Evolutionary conservation across 1,139 yeast species (phyloP), one percentile per base, ranked within the genome.

Genomic region (Scheffersomyces segobiensis): DNA sequence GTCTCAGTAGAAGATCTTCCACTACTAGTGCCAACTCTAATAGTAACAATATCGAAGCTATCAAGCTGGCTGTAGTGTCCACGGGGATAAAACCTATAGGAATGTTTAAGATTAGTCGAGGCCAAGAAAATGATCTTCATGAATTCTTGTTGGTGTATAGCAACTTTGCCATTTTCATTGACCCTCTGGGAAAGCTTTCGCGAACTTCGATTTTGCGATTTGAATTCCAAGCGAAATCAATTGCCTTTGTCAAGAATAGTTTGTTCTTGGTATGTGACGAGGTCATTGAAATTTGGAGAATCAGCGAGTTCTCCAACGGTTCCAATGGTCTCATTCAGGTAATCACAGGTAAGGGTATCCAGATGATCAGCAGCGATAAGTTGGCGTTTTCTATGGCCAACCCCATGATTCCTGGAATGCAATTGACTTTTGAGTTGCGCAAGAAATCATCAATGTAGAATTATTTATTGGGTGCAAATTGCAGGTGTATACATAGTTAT

Each of bases 131-230:
- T 8, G 26, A 21, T 7, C 26, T 24, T 20, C 50, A 48, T 24
- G 74, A 71, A 59, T 85, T 87, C 58, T 70, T 91, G 7, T 73
- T 91, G 55, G 89, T 90, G 49, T 92, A 90, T 73, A 89, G 84
- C 60, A 88, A 88, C 59, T 87, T 89, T 68, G 95, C 92, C 2
- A 77, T 92, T 2, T 88, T 87, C 62, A 82, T 88, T 59, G 88
- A 89, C 70, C 84, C 85, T 59, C 80, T 81, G 55, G 97, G 97
- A 1, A 82, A 82, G 60, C 74, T 90, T 52, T 81, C 87, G 7
- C 76, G 90, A 42, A 80, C 79, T 20, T 79, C 86, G 48, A 79
- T 87, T 48, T 75, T 91, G 32, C 82, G 84, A 56, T 87, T 89
- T 68, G 87, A 87, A 57, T 87, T 88, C 68, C 81, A 80, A 65